phyloP scores from a whole-genome alignment of 2,329 filamentous ascomycete species.

The Cladosporium sp. region DNA sequence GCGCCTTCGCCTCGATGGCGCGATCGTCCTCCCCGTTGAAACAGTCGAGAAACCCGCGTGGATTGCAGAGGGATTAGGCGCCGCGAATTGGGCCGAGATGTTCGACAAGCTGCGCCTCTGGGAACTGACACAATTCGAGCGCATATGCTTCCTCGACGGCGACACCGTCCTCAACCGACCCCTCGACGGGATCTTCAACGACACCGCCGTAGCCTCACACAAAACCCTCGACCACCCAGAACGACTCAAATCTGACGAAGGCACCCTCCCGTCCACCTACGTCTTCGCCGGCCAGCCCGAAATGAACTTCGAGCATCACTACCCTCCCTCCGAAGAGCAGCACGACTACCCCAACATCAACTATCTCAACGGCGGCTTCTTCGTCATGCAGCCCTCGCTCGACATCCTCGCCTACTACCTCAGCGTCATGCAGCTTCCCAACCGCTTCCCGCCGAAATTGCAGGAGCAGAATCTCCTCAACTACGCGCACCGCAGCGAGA shows the following conservation, averaged over 20 bases:
- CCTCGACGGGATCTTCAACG: constrained; percentile 33
- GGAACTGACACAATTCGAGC: constrained; percentile 36
- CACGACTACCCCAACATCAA: constrained; percentile 28
- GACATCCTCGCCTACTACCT: constrained; percentile 32
- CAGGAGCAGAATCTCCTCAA: constrained; percentile 38
- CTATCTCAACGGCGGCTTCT: constrained; percentile 38
- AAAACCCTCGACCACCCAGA: constrained; percentile 16
- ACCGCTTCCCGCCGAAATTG: constrained; percentile 31
- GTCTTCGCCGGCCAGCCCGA: constrained; percentile 33
- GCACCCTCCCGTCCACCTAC: constrained; percentile 29
- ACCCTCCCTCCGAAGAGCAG: constrained; percentile 29
- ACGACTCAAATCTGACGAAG: constrained; percentile 22
- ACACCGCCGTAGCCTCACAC: constrained; percentile 23
- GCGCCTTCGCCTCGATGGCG: constrained; percentile 26
- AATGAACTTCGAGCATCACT: constrained; percentile 30
- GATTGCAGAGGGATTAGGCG: constrained; percentile 7
- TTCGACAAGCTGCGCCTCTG: constrained; percentile 38
- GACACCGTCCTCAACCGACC: constrained; percentile 29
- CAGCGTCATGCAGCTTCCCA: constrained; percentile 25
- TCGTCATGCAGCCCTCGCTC: constrained; percentile 31
- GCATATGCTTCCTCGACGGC: constrained; percentile 33
- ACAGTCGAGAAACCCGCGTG: constrained; percentile 13
- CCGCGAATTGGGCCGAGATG: constrained; percentile 30
- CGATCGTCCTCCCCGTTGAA: constrained; percentile 23
- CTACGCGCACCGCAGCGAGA: constrained; percentile 28